Conservation (phyloP, 805 yeast genomes). For the Saturnispora zaruensis region DNA sequence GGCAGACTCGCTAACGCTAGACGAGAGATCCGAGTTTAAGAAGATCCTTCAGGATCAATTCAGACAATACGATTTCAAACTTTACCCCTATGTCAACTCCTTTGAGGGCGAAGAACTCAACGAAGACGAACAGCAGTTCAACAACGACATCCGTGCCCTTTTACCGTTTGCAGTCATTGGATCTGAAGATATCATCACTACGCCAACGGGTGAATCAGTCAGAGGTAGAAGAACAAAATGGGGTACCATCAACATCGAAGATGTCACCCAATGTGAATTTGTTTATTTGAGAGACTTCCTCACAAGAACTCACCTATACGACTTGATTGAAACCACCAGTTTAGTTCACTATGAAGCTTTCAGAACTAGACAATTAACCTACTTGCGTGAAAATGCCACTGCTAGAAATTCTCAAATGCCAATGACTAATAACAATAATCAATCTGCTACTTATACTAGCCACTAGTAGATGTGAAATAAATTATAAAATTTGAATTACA, state of each 20-base stretch:
- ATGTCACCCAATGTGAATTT: slow-evolving; percentile 92
- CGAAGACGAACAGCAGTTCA: slow-evolving; percentile 65
- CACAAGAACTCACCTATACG: slow-evolving; percentile 92
- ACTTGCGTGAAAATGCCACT: slow-evolving; percentile 84
- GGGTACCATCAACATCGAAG: slow-evolving; percentile 92
- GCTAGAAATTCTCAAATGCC: slow-evolving; percentile 28
- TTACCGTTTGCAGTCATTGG: slow-evolving; percentile 96
- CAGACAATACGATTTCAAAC: slow-evolving; percentile 56
- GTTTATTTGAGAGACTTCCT: slow-evolving; percentile 88
- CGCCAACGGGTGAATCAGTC: slow-evolving; percentile 67
- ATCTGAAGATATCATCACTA: slow-evolving; percentile 62
- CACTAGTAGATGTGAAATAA: not conserved
- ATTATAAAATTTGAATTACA: too few relatives aligned
- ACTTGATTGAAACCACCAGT: slow-evolving; percentile 87
- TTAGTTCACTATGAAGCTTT: slow-evolving; percentile 84
- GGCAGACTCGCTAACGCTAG: slow-evolving; percentile 79
- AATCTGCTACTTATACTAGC: not conserved
- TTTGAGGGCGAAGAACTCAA: slow-evolving; percentile 33
- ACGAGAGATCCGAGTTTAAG: slow-evolving; percentile 76
- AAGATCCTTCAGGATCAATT: slow-evolving; percentile 71
- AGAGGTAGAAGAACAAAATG: slow-evolving; percentile 90
- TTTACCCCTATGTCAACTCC: slow-evolving; percentile 69
- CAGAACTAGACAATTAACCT: slow-evolving; percentile 88
- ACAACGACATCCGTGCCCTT: slow-evolving; percentile 62
- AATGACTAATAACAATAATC: not conserved